Base-by-base conservation (phyloP, 2,329 filamentous ascomycete genomes). In the Fusarium incarnatum region DNA sequence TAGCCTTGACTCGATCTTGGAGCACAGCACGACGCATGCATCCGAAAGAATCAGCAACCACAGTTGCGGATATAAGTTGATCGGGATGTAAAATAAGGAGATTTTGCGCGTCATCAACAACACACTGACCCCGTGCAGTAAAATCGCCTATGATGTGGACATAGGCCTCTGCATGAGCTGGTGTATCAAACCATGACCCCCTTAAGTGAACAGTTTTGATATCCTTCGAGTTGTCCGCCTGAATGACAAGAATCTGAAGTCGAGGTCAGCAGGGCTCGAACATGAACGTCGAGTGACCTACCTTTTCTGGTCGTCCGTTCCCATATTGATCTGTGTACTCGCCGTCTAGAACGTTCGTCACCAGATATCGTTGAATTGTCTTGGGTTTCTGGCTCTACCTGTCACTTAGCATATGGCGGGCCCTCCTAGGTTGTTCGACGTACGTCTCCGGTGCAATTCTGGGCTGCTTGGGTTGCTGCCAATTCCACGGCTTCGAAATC, bases 71-170 rank as follows among this genome's bases (percentile, higher is more conserved):
- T 56, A 99, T 92, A 34, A 99, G 87, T 80, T 98, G 94, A 76
- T 99, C 96, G 0, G 96, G 96, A 76, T 99, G 94, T 16, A 99
- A 82, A 60, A 99, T 94, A 53, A 99, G 83, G 79, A 98, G 92
- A 74, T 94, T 94, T 52, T 91, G 86, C 5, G 87, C 85, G 78
- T 98, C 94, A 77, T 97, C 92, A 67, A 98, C 86, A 48, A 97
- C 82, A 77, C 94, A 97, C 77, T 91, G 89, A 3, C 93, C 92
- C 18, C 83, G 85, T 1, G 81, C 72, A 61, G 91, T 87, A 74
- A 97, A 97, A 6, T 88, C 82, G 30, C 94, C 94, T 68, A 97
- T 93, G 61, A 99, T 84, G 78, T 99, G 94, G 42, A 98, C 90
- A 76, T 92, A 95, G 1, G 92, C 89, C 32, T 92, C 91, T 45